Evolutionary conservation across 805 yeast genomes (phyloP).

Genomic region (Isabelozyma gotoi): DNA sequence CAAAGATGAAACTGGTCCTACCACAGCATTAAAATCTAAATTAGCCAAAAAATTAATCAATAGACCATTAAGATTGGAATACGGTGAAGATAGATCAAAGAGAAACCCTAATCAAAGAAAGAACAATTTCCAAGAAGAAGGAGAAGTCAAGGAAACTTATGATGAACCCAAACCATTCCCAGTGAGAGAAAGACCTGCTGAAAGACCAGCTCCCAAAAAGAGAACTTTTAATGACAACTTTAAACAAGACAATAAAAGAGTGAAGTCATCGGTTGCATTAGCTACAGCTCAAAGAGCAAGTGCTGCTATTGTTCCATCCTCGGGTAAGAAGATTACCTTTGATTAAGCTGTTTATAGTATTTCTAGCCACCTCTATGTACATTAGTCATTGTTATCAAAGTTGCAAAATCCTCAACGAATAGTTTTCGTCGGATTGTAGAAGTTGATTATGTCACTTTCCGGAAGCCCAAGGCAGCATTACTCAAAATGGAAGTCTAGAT

Average conservation of each 20-base stretch:
- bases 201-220: conserved; percentile 6
- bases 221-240: conserved; percentile 2
- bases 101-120: conserved; percentile 47
- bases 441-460: no score
- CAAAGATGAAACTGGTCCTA: conserved; percentile 75
- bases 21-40: conserved; percentile 75
- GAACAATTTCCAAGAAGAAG: conserved; percentile 13
- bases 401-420: no score
- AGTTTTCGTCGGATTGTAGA: no score
- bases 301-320: conserved; percentile 83
- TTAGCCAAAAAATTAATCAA: conserved; percentile 64
- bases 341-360: no score
- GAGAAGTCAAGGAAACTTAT: conserved; percentile 6
- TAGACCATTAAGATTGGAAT: conserved; percentile 81
- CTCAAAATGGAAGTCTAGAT: no score
- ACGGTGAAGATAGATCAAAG: conserved; percentile 91
- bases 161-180: conserved; percentile 2
- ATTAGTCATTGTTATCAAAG: no score
- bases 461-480: no score
- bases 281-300: conserved; percentile 87
- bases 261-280: conserved; percentile 79
- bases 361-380: conserved; percentile 6
- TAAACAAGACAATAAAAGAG: conserved; percentile 44
- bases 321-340: conserved; percentile 84
- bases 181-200: conserved; percentile 10